Conservation (phyloP, 2,329 filamentous ascomycete species). For the Cladosporium colombiae region DNA sequence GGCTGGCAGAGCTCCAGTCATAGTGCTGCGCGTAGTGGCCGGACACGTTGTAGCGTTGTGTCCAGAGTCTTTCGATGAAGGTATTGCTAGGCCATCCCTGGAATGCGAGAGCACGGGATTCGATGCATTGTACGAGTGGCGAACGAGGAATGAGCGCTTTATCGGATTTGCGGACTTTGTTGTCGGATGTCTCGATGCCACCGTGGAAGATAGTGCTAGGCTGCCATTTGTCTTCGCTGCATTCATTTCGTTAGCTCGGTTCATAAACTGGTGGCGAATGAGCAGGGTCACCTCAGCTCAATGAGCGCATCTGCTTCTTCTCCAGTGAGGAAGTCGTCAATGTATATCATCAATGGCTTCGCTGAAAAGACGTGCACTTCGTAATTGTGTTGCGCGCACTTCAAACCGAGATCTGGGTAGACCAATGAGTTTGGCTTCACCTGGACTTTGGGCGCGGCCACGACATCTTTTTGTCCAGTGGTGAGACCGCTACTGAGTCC, state of each 20-base stretch:
- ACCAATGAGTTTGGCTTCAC: constrained; percentile 43
- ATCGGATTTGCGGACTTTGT: constrained; percentile 55
- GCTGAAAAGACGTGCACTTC: constrained; percentile 53
- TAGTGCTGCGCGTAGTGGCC: constrained; percentile 63
- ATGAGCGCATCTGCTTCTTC: constrained; percentile 55
- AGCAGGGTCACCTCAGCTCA: constrained; percentile 49
- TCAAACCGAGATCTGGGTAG: constrained; percentile 41
- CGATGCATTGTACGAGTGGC: constrained; percentile 57
- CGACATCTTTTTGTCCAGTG: constrained; percentile 16
- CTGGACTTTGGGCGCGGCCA: constrained; percentile 17
- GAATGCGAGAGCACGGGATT: constrained; percentile 58
- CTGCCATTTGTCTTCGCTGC: constrained; percentile 49
- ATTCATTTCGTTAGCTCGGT: neutral
- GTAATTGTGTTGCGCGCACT: constrained; percentile 43
- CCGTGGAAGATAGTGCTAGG: constrained; percentile 58
- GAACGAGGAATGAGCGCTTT: constrained; percentile 52
- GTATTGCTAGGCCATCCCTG: constrained; percentile 62
- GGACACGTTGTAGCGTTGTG: constrained; percentile 58
- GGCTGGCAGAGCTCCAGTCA: constrained; percentile 53
- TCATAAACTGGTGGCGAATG: neutral
- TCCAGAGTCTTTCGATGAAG: constrained; percentile 62
- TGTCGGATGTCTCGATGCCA: constrained; percentile 49
- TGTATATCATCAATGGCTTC: constrained; percentile 59
- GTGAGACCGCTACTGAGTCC: constrained; percentile 23
- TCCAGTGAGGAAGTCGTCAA: constrained; percentile 55